phyloP scores from a whole-genome alignment of 2,329 filamentous ascomycete species.

The Penicillium oxalicum region DNA sequence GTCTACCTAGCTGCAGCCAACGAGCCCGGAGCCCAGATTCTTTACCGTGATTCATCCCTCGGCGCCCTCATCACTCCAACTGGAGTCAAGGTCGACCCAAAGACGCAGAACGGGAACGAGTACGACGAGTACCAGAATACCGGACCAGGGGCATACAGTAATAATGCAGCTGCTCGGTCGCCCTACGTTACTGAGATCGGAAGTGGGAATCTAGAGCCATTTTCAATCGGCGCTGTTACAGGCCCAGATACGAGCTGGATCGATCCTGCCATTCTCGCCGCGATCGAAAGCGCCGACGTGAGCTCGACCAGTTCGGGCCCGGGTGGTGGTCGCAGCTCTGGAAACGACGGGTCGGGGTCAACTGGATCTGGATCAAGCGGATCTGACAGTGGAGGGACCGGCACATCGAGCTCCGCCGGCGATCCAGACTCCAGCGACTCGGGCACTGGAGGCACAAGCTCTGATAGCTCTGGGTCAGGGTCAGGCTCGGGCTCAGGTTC shows the following conservation, averaged over 20 bases:
- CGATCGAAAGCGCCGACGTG: slow-evolving; percentile 29
- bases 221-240: slow-evolving; percentile 33
- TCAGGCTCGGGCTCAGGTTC: background rate
- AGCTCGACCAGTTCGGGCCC: background rate
- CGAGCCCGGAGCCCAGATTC: slow-evolving; percentile 34
- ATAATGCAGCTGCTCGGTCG: slow-evolving; percentile 31
- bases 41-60: slow-evolving; percentile 39
- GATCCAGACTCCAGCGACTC: background rate
- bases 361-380: too few relatives aligned
- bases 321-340: background rate
- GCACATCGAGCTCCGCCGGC: background rate
- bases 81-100: slow-evolving; percentile 18
- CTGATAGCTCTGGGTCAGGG: background rate
- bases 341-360: background rate
- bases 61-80: slow-evolving; percentile 34
- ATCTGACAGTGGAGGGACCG: too few relatives aligned
- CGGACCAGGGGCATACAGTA: slow-evolving; percentile 38
- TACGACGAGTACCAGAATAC: slow-evolving; percentile 41
- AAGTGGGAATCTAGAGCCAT: slow-evolving; percentile 30
- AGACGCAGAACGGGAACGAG: slow-evolving; percentile 32
- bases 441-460: too few relatives aligned
- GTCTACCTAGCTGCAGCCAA: slow-evolving; percentile 43
- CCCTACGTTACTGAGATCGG: slow-evolving; percentile 33
- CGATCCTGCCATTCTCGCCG: slow-evolving; percentile 29
- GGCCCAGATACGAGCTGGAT: slow-evolving; percentile 35